These are phyloP conservation scores for Talaromyces trachyspermus DNA, from an alignment of 495 filamentous ascomycete species.

Conservation along the genomic window DNA sequence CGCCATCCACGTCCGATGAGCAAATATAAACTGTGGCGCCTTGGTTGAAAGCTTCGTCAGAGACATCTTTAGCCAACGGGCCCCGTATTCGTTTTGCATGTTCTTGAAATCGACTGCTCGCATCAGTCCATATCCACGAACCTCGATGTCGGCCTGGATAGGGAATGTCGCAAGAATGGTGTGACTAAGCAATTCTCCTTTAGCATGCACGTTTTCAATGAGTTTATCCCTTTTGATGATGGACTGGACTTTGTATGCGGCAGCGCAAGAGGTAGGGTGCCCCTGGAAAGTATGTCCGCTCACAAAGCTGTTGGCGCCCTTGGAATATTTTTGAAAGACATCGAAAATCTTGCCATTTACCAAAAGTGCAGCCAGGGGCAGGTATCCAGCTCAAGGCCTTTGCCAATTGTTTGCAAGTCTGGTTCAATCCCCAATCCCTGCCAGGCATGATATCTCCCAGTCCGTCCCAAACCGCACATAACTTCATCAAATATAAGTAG, in stretches of 20 bases:
- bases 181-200: conserved; percentile 27
- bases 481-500: conserved; percentile 70
- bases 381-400: conserved; percentile 60
- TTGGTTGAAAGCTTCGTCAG: too few relatives aligned
- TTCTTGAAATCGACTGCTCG: too few relatives aligned
- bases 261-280: conserved; percentile 50
- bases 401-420: conserved; percentile 61
- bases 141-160: too few relatives aligned
- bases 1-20: too few relatives aligned
- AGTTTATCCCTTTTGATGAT: conserved; percentile 39
- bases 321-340: conserved; percentile 43
- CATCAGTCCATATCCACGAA: too few relatives aligned
- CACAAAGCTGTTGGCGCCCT: conserved; percentile 33
- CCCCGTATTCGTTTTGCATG: too few relatives aligned
- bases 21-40: too few relatives aligned
- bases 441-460: conserved; percentile 61
- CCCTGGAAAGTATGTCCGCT: conserved; percentile 56
- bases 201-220: conserved; percentile 18
- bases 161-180: too few relatives aligned
- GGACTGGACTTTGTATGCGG: conserved; percentile 47
- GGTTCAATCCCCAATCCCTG: conserved; percentile 53
- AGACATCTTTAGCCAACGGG: too few relatives aligned
- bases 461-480: conserved; percentile 71
- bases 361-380: conserved; percentile 54
- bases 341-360: conserved; percentile 46